Percentiles rank a stretch among this genome's conserved stretches.
Conservation (phyloP, 139 green algal species). For the Medakamo hakoo region DNA sequence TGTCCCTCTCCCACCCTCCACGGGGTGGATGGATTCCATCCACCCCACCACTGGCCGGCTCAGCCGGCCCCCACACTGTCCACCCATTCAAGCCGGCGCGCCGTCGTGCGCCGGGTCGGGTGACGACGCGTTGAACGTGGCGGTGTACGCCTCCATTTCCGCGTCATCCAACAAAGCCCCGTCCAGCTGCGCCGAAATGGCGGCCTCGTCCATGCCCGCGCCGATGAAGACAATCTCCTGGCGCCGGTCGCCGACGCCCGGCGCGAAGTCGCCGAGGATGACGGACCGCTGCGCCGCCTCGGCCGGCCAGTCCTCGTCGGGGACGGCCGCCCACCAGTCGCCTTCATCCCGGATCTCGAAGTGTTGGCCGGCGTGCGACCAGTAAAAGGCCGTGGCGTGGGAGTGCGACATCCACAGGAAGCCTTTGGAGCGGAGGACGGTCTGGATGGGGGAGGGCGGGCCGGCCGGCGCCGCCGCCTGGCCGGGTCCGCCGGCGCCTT, state of each 20-base stretch:
- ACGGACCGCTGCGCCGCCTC: constrained; percentile 16
- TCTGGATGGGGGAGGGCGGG: constrained; percentile 60
- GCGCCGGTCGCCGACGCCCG: constrained; percentile 49
- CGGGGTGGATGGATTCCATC: too few relatives aligned
- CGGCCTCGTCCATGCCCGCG: constrained; percentile 54
- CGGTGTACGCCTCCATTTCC: constrained; percentile 51
- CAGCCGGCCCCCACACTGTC: too few relatives aligned
- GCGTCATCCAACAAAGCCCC: constrained; percentile 56
- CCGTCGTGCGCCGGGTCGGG: too few relatives aligned
- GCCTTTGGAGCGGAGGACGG: constrained; percentile 76
- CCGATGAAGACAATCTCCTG: constrained; percentile 95
- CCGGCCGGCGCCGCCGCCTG: background rate
- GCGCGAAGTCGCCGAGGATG: constrained; percentile 57
- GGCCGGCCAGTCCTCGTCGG: constrained; percentile 59
- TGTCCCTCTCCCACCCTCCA: too few relatives aligned
- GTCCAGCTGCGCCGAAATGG: constrained; percentile 67
- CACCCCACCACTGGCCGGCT: too few relatives aligned
- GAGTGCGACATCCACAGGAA: constrained; percentile 82
- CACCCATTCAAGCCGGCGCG: too few relatives aligned
- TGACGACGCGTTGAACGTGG: too few relatives aligned
- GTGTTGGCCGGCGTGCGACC: constrained; percentile 78
- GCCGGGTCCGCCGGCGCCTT: background rate
- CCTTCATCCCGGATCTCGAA: constrained; percentile 86
- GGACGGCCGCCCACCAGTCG: constrained; percentile 42
- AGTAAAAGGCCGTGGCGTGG: constrained; percentile 76